Evolutionary conservation across 257 asterid genomes (phyloP), one percentile per base, ranked within the genome.

Genomic region (Fraxinus pennsylvanica): DNA sequence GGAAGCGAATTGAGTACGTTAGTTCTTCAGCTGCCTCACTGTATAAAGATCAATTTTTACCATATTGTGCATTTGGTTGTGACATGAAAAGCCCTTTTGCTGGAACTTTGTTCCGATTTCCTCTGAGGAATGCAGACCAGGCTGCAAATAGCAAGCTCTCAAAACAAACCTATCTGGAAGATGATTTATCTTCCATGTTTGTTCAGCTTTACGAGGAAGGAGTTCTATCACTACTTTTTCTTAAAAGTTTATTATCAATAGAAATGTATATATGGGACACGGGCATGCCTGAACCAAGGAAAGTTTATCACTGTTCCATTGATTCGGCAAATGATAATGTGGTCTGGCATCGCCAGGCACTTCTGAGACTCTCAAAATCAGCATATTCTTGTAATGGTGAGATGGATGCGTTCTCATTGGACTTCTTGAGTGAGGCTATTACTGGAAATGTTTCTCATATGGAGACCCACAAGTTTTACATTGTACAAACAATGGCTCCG

Each of bases 51-150:
- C 99, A 94, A 83, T 92, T 94, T 84, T 80, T 72, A 84, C 99
- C 99, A 72, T 94, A 92, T 86, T 91, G 96, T 87, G 96, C 92
- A 82, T 94, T 92, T 85, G 97, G 96, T 66, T 94, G 99, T 83
- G 97, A 94, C 89, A 94, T 94, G 99, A 85, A 77, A 88, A 87
- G 78, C 86, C 89, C 97, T 85, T 89, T 91, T 89, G 76, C 66
- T 78, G 99, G 99, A 89, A 94, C 97, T 86, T 87, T 94, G 86
- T 94, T 94, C 85, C 99, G 97, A 82, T 94, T 92, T 84, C 99
- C 99, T 83, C 83, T 94, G 92, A 94, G 99, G 90, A 90, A 88
- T 86, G 86, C 87, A 77, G 89, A 89, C 72, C 99, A 90, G 87
- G 97, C 97, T 87, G 88, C 91, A 84, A 82, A 82, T 78, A 94